A percentile compares a stretch with the other conserved stretches of the same genome.
These are phyloP conservation scores for Gossypium sturtianum DNA, from an alignment of 345 rosid genomes.

Conservation along the genomic window DNA sequence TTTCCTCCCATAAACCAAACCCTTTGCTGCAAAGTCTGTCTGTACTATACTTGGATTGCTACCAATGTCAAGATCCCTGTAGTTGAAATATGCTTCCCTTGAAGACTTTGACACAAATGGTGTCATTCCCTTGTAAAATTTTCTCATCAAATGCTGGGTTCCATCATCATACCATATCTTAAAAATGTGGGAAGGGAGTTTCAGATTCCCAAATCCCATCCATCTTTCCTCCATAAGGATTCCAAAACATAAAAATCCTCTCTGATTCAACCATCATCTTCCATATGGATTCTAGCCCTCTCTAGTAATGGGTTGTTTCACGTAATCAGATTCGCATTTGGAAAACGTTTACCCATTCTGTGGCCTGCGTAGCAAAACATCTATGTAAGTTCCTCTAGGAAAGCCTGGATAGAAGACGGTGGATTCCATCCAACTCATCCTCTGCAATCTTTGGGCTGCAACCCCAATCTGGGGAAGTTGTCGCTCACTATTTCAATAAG, in stretches of 20 bases:
- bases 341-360: not conserved
- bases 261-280: conserved; percentile 11
- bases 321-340: conserved; percentile 25
- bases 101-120: conserved; percentile 46
- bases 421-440: conserved; percentile 46
- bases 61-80: conserved; percentile 70
- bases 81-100: conserved; percentile 49
- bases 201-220: conserved; percentile 26
- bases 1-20: conserved; percentile 21
- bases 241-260: not conserved
- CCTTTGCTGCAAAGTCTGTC: conserved; percentile 25
- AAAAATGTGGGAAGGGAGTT: conserved; percentile 43
- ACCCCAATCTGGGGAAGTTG: conserved; percentile 42
- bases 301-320: conserved; percentile 9
- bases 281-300: conserved; percentile 17
- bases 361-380: not conserved
- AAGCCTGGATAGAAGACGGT: conserved; percentile 16
- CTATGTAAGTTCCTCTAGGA: not conserved
- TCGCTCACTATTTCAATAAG: conserved; percentile 12
- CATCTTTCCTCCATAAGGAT: conserved; percentile 32
- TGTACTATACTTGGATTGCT: conserved; percentile 11
- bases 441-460: conserved; percentile 33
- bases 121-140: conserved; percentile 29
- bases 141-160: conserved; percentile 15
- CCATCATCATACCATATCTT: conserved; percentile 27